Evolutionary conservation across 768 basidiomycete genomes (phyloP).

Genomic region (Gelatoporia subvermispora): DNA sequence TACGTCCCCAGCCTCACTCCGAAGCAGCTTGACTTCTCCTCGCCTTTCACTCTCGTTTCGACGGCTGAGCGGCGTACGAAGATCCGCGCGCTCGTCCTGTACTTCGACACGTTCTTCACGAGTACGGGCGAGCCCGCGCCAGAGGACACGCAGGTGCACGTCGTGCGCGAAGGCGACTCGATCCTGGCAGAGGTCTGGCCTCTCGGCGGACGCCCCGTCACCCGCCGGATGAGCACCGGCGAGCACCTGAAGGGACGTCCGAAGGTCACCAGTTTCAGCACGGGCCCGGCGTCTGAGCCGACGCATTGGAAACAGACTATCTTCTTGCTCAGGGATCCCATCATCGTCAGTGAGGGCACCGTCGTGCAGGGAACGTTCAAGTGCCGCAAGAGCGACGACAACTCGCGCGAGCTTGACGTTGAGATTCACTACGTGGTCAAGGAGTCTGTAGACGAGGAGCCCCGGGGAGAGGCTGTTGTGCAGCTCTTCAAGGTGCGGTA

Average conservation of each 20-base stretch:
- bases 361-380: constrained; percentile 75
- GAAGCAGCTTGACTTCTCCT: constrained; percentile 74
- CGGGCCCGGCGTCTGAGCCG: constrained; percentile 78
- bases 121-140: constrained; percentile 48
- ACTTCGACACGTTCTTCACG: constrained; percentile 95
- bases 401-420: constrained; percentile 85
- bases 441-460: constrained; percentile 28
- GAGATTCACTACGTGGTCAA: constrained; percentile 76
- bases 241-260: constrained; percentile 37
- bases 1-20: constrained; percentile 57
- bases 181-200: constrained; percentile 77
- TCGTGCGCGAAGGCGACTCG: constrained; percentile 55
- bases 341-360: constrained; percentile 71
- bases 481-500: constrained; percentile 79
- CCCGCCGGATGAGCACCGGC: constrained; percentile 56
- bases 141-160: constrained; percentile 45
- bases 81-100: constrained; percentile 77
- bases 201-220: constrained; percentile 58
- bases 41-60: constrained; percentile 72
- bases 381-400: constrained; percentile 72
- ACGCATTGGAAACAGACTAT: constrained; percentile 98
- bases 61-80: constrained; percentile 56
- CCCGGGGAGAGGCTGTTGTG: constrained; percentile 46
- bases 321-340: constrained; percentile 78
- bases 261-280: constrained; percentile 74